Evolutionary conservation across 768 basidiomycete genomes (phyloP), one percentile per base, ranked within the genome.

Genomic region (Hydnomerulius pinastri): DNA sequence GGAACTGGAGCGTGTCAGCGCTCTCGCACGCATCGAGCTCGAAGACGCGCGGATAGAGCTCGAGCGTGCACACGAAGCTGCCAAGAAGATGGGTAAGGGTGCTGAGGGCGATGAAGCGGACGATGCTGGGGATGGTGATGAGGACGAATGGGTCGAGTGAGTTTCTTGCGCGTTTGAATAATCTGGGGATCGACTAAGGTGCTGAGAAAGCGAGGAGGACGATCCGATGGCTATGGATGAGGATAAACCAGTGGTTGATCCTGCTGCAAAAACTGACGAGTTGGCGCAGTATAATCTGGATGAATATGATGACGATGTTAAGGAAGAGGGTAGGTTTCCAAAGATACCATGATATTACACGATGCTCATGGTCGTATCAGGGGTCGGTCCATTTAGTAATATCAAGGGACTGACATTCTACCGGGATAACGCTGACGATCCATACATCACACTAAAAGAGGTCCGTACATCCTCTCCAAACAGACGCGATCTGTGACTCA

Each of bases 361-460:
- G 12, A 21, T 20, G 12, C 48, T 37, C 15, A 54, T 47, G 0
- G 4, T 8, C 24, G 9, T 38, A 51, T 23, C 55, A 89, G 88
- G 73, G 37, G 65, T 72, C 54, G 88, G 94, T 32, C 89, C 90
- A 15, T 99, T 99, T 72, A 92, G 87, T 68, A 95, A 92, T 61
- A 92, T 98, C 69, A 96, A 97, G 65, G 96, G 95, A 15, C 73
- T 99, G 43, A 87, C 88, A 18, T 96, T 90, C 65, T 94, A 98
- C 69, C 82, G 85, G 44, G 85, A 93, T 60, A 93, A 94, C 62
- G 80, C 90, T 46, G 92, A 98, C 29, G 97, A 99, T 70, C 97
- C 97, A 0, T 98, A 95, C 63, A 90, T 99, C 58, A 98, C 96
- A 0, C 70, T 98, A 32, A 95, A 97, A 79, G 91, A 94, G 62